Base-by-base conservation (phyloP, 2,329 filamentous ascomycete species). In the Aspergillus vadensis region DNA sequence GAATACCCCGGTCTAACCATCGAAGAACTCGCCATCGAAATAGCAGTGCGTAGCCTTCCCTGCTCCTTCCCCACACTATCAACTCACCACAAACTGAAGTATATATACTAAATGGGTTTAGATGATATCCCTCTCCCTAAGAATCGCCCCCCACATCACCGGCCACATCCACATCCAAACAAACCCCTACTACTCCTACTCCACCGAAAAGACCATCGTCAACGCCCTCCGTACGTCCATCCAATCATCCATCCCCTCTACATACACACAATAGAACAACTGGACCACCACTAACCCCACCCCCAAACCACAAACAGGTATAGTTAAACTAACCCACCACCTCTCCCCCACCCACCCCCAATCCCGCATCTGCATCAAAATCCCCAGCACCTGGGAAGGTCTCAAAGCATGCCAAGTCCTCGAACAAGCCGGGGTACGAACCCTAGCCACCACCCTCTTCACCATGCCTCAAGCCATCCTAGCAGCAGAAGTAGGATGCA, bases 371-470 rank as follows among this genome's bases (percentile, higher is more conserved):
- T 88, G 83, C 63, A 86, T 88, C 74, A 89, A 89, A 68, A 83
- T 89, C 43, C 84, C 86, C 0, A 79, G 81, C 7, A 88, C 86
- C 0, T 88, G 84, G 82, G 85, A 88, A 67, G 87, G 87, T 1
- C 75, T 89, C 14, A 79, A 83, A 65, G 87, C 87, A 1, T 88
- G 86, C 61, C 79, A 77, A 3, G 74, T 76, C 4, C 76, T 89
- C 4, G 81, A 88, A 66, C 65, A 70, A 15, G 73, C 78, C 9
- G 83, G 84, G 1, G 83, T 88, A n/a, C 75, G 79, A 1, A 88
- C 86, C 0, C 75, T 89, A 2, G 85, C 85, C 0, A 89, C 87
- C 0, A 87, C 85, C 2, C 76, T 90, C 51, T 89, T 89, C 67
- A 84, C 82, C 47, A 79, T 88, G 66, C 79, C 84, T 43, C 87